These are phyloP conservation scores for Trametes cingulata DNA, from an alignment of 768 basidiomycete species.

Conservation along the genomic window DNA sequence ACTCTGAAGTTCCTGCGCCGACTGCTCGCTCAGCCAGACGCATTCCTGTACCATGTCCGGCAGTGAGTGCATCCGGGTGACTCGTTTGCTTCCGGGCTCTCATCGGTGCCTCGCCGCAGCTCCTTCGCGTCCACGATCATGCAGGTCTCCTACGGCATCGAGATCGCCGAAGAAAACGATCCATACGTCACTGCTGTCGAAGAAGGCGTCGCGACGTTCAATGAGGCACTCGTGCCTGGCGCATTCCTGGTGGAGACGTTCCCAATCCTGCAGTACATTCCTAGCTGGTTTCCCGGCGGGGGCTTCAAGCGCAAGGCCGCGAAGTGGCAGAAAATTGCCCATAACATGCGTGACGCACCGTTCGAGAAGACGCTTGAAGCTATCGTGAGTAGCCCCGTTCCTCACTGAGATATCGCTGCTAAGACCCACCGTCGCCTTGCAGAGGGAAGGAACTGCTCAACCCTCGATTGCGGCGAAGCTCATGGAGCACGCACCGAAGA, in stretches of 20 bases:
- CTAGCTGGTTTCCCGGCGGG: conserved; percentile 22
- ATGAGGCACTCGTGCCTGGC: conserved; percentile 24
- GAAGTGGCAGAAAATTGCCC: conserved; percentile 9
- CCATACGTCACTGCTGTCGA: conserved; percentile 11
- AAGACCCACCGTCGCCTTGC: neutral
- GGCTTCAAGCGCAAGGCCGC: conserved; percentile 17
- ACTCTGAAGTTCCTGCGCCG: conserved; percentile 5
- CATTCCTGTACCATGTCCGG: conserved; percentile 13
- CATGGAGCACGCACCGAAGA: conserved; percentile 5
- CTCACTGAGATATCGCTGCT: neutral
- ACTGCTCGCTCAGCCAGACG: conserved; percentile 5
- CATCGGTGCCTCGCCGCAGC: neutral
- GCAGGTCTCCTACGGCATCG: conserved; percentile 17
- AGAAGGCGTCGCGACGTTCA: conserved; percentile 17
- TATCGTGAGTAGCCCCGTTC: conserved; percentile 6
- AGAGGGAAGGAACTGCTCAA: conserved; percentile 8
- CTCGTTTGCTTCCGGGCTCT: too few species aligned
- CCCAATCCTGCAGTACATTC: conserved; percentile 20
- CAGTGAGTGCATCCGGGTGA: neutral
- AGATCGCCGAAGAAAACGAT: conserved; percentile 14
- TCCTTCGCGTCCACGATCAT: conserved; percentile 9
- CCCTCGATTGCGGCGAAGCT: conserved; percentile 4
- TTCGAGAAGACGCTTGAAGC: conserved; percentile 13
- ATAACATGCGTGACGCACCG: conserved; percentile 17
- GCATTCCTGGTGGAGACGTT: conserved; percentile 33